phyloP scores from a whole-genome alignment of 225 moss, liverwort and hornwort species.

The Sphagnum tenellum region DNA sequence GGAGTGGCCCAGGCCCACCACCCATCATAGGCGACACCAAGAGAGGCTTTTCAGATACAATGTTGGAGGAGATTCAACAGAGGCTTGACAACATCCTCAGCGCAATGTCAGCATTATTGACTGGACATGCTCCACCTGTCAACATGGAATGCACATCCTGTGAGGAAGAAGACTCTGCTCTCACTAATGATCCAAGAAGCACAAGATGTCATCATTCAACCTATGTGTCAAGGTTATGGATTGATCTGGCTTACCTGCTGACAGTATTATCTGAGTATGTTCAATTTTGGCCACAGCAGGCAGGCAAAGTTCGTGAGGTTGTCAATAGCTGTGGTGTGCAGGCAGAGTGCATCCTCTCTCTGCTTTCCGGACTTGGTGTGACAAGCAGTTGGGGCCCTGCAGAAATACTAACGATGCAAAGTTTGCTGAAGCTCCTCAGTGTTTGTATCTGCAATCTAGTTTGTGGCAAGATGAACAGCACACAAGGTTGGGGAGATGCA shows the following conservation, averaged over 20 bases:
- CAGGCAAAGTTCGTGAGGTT: constrained; percentile 14
- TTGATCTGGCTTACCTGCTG: constrained; percentile 9
- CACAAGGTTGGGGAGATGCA: constrained; percentile 23
- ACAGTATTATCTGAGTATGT: constrained; percentile 19
- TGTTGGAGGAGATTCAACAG: constrained; percentile 22
- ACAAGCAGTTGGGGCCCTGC: constrained; percentile 40
- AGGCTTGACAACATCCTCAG: constrained; percentile 14
- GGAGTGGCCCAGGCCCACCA: constrained; percentile 18
- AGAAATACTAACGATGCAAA: constrained; percentile 59
- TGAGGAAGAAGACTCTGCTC: not conserved
- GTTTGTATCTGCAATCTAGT: constrained; percentile 40
- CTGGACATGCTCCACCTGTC: not conserved
- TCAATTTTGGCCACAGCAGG: constrained; percentile 17
- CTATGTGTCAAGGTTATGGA: constrained; percentile 14
- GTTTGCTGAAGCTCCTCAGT: constrained; percentile 36
- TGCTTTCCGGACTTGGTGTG: constrained; percentile 38
- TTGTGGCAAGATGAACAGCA: not conserved
- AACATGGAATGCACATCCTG: not conserved
- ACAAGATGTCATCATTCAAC: not conserved
- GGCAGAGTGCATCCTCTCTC: constrained; percentile 31
- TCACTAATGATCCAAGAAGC: no score
- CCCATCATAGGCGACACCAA: not conserved
- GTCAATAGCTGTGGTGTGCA: constrained; percentile 37
- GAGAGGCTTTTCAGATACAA: constrained; percentile 5
- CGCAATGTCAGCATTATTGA: not conserved